Evolutionary conservation across 768 basidiomycete species (phyloP), one percentile per base, ranked within the genome.

Genomic region (Lyophyllum semitale): DNA sequence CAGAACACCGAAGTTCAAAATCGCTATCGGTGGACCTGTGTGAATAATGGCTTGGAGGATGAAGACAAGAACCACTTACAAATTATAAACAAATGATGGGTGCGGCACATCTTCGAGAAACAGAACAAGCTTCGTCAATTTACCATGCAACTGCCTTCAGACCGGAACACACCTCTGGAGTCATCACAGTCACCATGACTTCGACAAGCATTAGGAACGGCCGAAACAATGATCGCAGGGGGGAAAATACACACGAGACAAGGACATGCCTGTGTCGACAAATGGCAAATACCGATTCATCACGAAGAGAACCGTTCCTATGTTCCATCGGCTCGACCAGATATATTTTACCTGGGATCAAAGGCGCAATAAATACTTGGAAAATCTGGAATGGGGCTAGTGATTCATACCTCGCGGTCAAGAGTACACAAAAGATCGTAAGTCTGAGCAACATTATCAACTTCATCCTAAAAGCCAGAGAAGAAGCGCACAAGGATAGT

Each of bases 251-350:
- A 25, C 30, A 53, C 51, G 27, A 13, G n/a, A 18, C n/a, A 53
- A 22, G 1, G 32, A 22, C 22, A 52, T 43, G 32, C 50, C 40
- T 29, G 33, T 35, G 46, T 59, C 57, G 8, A 54, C 33, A 17
- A 54, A 54, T 1, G 53, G 46, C 40, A 59, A 25, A 23, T 59
- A 59, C 13, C 57, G 30, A 45, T 54, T 59, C 1, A 59, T 4
- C 11, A 59, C 22, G 35, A 54, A 59, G 15, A 59, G 57, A 2
- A 54, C 13, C 8, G 48, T 51, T 33, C 53, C 53, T 4, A 46
- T 29, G 20, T 32, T 37, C 48, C 46, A 50, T 33, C 23, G 37
- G 18, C 23, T 35, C 22, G 37, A 43, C 57, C 57, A 59, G 18
- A 59, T 47, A 30, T 43, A 53, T n/a, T 37, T 41, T 11, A 53